Evolutionary conservation across 768 basidiomycete species (phyloP), one percentile per base, ranked within the genome.

Genomic region (Phlebiopsis flavidoalba): DNA sequence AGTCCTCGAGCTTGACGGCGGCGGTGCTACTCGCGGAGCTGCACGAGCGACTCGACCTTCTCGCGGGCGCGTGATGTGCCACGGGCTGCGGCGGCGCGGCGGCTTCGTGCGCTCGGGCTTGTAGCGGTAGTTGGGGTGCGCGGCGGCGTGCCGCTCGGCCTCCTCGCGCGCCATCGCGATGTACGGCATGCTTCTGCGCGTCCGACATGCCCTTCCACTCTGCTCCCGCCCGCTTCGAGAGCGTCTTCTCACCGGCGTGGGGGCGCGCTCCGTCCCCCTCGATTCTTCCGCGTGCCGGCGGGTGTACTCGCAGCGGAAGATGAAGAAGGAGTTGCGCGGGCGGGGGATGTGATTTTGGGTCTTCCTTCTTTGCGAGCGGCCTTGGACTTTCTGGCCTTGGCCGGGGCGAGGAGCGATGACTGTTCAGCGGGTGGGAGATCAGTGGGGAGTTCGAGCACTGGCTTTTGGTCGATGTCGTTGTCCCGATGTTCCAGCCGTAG

Each of bases 221-320:
- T 55, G 86, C 85, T 0, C 83, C 86, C 0, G 91, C 91, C 51
- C 88, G 81, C 65, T 88, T 87, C n/a, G 88, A 91, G 43, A 93
- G 79, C 1, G 83, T 79, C 69, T 84, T 83, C 60, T 81, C 80
- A 24, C n/a, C n/a, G 63, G 54, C 15, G 64, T 67, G 14, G 59
- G 37, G 26, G 64, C 65, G 31, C 61, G 15, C 43, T 67, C 67
- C 10, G 62, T 46, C 14, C 37, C 47, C 37, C 37, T 40, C 22
- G 35, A 51, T 31, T 75, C 76, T 47, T 76, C 74, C 21, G 73
- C 72, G 72, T 70, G 68, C 83, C 77, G 61, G 74, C 74, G 66
- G 71, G 79, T 64, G 80, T 81, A 89, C 63, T 86, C 80, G 66
- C 86, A 85, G 35, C 87, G 85, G 74, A 88, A 89, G 56, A 89